Conservation (phyloP, 306 rosid genomes). For the Sphenostylis stenocarpa region DNA sequence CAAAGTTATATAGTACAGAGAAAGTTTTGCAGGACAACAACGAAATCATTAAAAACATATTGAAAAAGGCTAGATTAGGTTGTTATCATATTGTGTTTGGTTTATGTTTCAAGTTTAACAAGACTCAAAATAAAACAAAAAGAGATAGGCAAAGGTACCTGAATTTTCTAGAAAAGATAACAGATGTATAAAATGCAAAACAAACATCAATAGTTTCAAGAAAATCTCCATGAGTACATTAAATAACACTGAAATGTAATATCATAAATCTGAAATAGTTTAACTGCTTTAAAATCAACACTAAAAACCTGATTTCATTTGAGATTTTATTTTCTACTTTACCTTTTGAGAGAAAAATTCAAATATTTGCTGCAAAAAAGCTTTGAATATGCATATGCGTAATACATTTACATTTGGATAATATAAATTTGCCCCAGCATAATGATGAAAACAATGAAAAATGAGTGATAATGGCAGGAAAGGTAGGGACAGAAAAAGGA, state of each 20-base stretch:
- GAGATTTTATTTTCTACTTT: background rate
- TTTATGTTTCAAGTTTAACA: conserved; percentile 16
- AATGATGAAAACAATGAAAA: background rate
- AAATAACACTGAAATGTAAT: conserved; percentile 9
- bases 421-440: conserved; percentile 5
- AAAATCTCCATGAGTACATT: conserved; percentile 10
- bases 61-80: background rate
- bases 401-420: background rate
- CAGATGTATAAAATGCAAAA: background rate
- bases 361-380: background rate
- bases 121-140: background rate
- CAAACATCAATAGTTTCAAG: background rate
- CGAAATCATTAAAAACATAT: conserved; percentile 18
- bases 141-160: background rate
- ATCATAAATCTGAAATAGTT: background rate
- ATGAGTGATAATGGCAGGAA: background rate
- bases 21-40: conserved; percentile 6
- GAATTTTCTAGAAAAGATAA: conserved; percentile 17
- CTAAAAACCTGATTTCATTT: background rate
- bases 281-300: background rate
- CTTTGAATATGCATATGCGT: background rate
- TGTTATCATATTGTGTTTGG: background rate
- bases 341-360: background rate
- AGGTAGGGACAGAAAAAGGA: background rate
- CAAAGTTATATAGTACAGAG: conserved; percentile 22